phyloP scores from a whole-genome alignment of 768 basidiomycete species.

The Cyclocybe cylindracea region DNA sequence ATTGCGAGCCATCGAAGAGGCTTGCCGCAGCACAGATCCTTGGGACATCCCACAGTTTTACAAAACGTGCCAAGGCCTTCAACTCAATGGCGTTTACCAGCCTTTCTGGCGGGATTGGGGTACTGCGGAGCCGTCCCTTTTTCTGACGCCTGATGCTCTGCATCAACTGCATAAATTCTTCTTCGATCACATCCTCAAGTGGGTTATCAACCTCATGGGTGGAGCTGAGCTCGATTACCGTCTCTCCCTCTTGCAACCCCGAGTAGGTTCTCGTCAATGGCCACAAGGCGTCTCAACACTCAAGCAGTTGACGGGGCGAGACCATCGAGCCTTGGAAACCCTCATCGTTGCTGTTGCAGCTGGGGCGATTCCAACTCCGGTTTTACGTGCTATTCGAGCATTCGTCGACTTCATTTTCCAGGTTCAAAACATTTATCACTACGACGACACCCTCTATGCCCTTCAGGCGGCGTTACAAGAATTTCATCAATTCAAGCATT shows the following conservation, averaged over 20 bases:
- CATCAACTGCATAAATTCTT: slow-evolving; percentile 32
- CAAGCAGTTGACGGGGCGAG: slow-evolving; percentile 37
- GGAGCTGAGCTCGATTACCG: slow-evolving; percentile 30
- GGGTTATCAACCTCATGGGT: slow-evolving; percentile 28
- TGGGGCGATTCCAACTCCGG: slow-evolving; percentile 21
- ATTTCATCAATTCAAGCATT: slow-evolving; percentile 35
- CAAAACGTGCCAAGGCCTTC: neutral
- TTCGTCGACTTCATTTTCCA: slow-evolving; percentile 34
- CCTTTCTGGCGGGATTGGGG: slow-evolving; percentile 38
- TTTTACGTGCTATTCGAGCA: slow-evolving; percentile 29
- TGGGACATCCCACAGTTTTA: too few species aligned
- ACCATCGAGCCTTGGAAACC: slow-evolving; percentile 33
- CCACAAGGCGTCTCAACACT: slow-evolving; percentile 31
- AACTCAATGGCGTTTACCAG: slow-evolving; percentile 26
- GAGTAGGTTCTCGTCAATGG: slow-evolving; percentile 35
- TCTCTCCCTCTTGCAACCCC: slow-evolving; percentile 29
- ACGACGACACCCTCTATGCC: slow-evolving; percentile 7
- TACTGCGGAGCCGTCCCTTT: slow-evolving; percentile 24
- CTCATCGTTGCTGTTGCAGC: slow-evolving; percentile 31
- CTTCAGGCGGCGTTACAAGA: slow-evolving; percentile 18
- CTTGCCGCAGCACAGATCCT: too few species aligned
- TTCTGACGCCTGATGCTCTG: slow-evolving; percentile 32
- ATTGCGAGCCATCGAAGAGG: too few species aligned
- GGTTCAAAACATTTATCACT: slow-evolving; percentile 25
- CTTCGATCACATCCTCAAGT: slow-evolving; percentile 35